Conservation (phyloP, 2,329 filamentous ascomycete species). For the Pyrenophora teres region DNA sequence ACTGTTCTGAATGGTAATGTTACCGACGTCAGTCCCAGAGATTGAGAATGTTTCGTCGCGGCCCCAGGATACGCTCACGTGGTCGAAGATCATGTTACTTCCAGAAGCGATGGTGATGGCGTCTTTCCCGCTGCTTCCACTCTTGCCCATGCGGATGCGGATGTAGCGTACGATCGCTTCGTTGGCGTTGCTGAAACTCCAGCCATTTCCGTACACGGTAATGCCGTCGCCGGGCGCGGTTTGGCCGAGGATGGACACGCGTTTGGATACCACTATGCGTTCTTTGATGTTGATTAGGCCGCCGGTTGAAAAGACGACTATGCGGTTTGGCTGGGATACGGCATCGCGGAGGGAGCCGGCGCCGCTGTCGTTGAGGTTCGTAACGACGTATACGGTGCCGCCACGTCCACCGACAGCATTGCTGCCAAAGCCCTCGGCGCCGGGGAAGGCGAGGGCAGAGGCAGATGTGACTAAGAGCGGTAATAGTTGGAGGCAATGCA, state of each 20-base stretch:
- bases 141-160: slow-evolving; percentile 59
- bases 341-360: slow-evolving; percentile 58
- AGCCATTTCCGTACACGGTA: slow-evolving; percentile 60
- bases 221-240: slow-evolving; percentile 57
- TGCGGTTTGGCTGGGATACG: slow-evolving; percentile 55
- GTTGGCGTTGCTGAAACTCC: slow-evolving; percentile 58
- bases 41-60: slow-evolving; percentile 62
- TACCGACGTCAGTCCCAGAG: slow-evolving; percentile 51
- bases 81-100: slow-evolving; percentile 61
- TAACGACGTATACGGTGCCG: slow-evolving; percentile 56
- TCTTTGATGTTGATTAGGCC: slow-evolving; percentile 56
- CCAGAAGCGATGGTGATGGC: slow-evolving; percentile 60
- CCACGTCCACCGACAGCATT: slow-evolving; percentile 54
- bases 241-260: slow-evolving; percentile 57
- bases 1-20: slow-evolving; percentile 58
- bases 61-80: slow-evolving; percentile 60
- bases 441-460: slow-evolving; percentile 52
- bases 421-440: slow-evolving; percentile 57
- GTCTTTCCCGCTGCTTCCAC: slow-evolving; percentile 59
- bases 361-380: slow-evolving; percentile 56
- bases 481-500: slow-evolving; percentile 21
- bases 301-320: slow-evolving; percentile 57
- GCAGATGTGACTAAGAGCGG: slow-evolving; percentile 23
- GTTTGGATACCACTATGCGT: slow-evolving; percentile 55
- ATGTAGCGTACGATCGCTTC: slow-evolving; percentile 62